Conservation (phyloP, 257 asterid genomes). For the Nicotiana otophora region DNA sequence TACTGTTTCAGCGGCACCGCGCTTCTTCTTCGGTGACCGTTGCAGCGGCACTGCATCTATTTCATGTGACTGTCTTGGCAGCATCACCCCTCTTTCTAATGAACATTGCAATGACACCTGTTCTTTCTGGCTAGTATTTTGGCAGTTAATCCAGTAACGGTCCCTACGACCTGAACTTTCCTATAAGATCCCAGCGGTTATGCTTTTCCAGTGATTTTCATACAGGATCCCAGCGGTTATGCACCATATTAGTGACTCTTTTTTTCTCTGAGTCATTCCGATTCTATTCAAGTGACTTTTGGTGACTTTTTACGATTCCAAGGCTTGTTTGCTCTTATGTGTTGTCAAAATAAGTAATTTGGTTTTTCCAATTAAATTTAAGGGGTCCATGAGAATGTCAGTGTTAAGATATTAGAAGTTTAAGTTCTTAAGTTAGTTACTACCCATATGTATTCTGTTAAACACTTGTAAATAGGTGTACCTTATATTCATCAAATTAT, state of each 20-base stretch:
- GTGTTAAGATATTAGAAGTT: background rate
- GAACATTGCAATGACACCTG: background rate
- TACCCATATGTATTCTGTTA: background rate
- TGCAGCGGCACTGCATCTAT: background rate
- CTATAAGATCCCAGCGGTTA: background rate
- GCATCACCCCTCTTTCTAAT: background rate
- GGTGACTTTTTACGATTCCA: background rate
- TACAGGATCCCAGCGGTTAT: background rate
- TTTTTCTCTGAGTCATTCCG: background rate
- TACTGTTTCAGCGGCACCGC: background rate
- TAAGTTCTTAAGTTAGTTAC: background rate
- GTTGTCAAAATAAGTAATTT: background rate
- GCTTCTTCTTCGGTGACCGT: background rate
- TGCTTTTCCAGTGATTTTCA: background rate
- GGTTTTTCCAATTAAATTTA: background rate
- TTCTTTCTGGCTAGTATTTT: background rate
- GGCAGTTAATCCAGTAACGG: background rate
- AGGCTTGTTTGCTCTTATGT: background rate
- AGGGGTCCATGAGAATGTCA: no score
- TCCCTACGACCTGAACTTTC: background rate
- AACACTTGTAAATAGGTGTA: background rate
- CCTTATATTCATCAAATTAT: constrained; percentile 7
- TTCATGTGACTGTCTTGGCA: background rate
- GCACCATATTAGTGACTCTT: background rate
- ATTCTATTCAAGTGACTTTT: background rate